Evolutionary conservation across 306 rosid species (phyloP).

Genomic region (Inga laurina): DNA sequence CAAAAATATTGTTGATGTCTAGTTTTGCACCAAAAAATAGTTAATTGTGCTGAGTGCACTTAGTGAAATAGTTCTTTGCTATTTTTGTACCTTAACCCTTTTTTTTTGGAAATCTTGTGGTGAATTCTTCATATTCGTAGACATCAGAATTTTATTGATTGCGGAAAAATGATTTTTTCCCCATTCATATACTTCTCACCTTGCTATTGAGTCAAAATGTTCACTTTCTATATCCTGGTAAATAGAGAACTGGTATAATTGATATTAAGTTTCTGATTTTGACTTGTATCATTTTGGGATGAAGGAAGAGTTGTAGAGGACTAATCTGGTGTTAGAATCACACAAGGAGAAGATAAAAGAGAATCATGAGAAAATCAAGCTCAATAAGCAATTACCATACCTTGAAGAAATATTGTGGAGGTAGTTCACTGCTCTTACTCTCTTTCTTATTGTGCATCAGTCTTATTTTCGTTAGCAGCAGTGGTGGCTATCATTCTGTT

Average conservation of each 20-base stretch:
- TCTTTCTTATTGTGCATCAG: background rate
- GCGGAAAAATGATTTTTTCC: too few species aligned
- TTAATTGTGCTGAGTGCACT: too few species aligned
- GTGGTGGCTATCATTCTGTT: background rate
- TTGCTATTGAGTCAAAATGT: too few species aligned
- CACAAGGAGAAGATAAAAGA: conserved; percentile 86
- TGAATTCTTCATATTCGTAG: too few species aligned
- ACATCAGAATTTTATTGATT: too few species aligned
- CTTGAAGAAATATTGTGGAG: conserved; percentile 96
- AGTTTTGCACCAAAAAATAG: too few species aligned
- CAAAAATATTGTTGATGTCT: too few species aligned
- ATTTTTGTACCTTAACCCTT: too few species aligned
- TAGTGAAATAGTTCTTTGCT: too few species aligned
- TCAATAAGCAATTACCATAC: conserved; percentile 90
- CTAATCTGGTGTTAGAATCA: conserved; percentile 81
- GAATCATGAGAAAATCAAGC: conserved; percentile 96
- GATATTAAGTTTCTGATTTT: conserved; percentile 9
- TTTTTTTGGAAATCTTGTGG: too few species aligned
- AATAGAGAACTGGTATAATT: background rate
- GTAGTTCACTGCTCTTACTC: conserved; percentile 34
- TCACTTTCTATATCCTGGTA: too few species aligned
- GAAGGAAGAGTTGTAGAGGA: conserved; percentile 89
- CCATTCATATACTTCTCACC: too few species aligned
- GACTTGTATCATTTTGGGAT: conserved; percentile 22
- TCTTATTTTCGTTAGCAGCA: background rate